These are phyloP conservation scores for Fusarium graminum DNA, from an alignment of 2,329 filamentous ascomycete genomes.

Conservation along the genomic window DNA sequence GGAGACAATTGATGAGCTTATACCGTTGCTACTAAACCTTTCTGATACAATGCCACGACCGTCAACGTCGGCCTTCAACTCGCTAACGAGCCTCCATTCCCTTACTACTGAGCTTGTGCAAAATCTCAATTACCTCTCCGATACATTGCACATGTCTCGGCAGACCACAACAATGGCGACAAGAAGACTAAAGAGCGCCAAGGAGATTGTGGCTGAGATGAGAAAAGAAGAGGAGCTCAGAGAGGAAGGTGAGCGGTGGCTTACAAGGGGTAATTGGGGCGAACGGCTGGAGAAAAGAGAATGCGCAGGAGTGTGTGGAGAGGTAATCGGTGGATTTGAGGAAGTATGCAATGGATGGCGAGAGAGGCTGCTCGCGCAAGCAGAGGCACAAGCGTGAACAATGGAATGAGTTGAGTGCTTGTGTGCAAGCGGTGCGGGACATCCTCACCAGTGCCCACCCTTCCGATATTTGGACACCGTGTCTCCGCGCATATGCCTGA, in stretches of 20 bases:
- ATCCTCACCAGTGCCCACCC: slow-evolving; percentile 20
- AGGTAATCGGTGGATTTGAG: slow-evolving; percentile 93
- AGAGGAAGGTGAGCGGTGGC: slow-evolving; percentile 85
- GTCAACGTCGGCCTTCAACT: slow-evolving; percentile 72
- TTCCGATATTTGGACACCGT: slow-evolving; percentile 18
- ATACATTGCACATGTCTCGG: slow-evolving; percentile 93
- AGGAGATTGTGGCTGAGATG: slow-evolving; percentile 88
- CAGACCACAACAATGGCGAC: slow-evolving; percentile 88
- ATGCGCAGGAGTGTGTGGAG: slow-evolving; percentile 84
- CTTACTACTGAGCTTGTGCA: slow-evolving; percentile 80
- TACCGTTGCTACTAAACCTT: slow-evolving; percentile 75
- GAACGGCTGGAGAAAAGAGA: slow-evolving; percentile 80
- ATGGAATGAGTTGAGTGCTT: slow-evolving; percentile 10
- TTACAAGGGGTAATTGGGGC: slow-evolving; percentile 86
- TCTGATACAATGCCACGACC: slow-evolving; percentile 75
- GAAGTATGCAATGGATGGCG: slow-evolving; percentile 89
- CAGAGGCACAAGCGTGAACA: slow-evolving; percentile 61
- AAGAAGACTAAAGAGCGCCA: slow-evolving; percentile 82
- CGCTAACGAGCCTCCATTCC: slow-evolving; percentile 75
- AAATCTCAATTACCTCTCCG: slow-evolving; percentile 86
- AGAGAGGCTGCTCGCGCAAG: slow-evolving; percentile 76
- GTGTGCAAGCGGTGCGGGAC: slow-evolving; percentile 32
- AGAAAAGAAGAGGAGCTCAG: slow-evolving; percentile 83
- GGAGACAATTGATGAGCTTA: slow-evolving; percentile 75
- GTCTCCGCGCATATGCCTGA: slow-evolving; percentile 19